Evolutionary conservation across 768 basidiomycete genomes (phyloP).

Genomic region (Agrocybe pediades): DNA sequence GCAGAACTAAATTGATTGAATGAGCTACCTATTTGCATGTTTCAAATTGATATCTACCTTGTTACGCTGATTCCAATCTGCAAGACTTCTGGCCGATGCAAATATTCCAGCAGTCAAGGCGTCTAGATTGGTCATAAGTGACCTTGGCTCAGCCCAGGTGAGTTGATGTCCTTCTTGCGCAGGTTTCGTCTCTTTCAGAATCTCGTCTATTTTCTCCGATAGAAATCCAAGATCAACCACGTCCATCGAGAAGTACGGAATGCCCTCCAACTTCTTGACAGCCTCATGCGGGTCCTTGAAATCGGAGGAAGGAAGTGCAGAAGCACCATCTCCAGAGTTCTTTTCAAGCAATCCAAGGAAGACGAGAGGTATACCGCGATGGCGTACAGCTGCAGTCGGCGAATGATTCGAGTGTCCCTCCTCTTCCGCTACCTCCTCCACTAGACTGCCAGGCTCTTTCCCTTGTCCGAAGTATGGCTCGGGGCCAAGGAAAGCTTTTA

Average conservation of each 20-base stretch:
- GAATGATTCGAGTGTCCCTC: conserved; percentile 27
- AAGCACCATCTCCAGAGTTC: conserved; percentile 33
- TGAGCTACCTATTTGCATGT: not conserved
- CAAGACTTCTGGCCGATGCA: conserved; percentile 75
- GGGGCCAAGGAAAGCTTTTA: conserved; percentile 66
- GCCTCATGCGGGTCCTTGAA: conserved; percentile 58
- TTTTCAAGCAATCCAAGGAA: conserved; percentile 80
- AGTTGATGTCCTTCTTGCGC: conserved; percentile 41
- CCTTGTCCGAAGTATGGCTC: conserved; percentile 76
- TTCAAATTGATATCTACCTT: conserved; percentile 46
- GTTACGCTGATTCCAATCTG: conserved; percentile 93
- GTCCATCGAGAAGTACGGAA: conserved; percentile 85
- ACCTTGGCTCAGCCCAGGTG: conserved; percentile 68
- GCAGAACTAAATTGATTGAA: conserved; percentile 67
- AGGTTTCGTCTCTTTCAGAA: conserved; percentile 40
- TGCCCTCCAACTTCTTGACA: conserved; percentile 69
- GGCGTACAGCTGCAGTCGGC: conserved; percentile 55
- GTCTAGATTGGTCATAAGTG: conserved; percentile 57
- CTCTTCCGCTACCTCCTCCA: conserved; percentile 29
- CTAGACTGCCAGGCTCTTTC: conserved; percentile 40
- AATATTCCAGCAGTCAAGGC: conserved; percentile 73
- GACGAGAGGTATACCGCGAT: conserved; percentile 61
- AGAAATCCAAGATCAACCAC: conserved; percentile 49
- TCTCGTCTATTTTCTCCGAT: conserved; percentile 32
- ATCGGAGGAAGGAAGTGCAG: conserved; percentile 66